Evolutionary conservation across 2,329 filamentous ascomycete genomes (phyloP).

Genomic region (Bipolaris zeicola): DNA sequence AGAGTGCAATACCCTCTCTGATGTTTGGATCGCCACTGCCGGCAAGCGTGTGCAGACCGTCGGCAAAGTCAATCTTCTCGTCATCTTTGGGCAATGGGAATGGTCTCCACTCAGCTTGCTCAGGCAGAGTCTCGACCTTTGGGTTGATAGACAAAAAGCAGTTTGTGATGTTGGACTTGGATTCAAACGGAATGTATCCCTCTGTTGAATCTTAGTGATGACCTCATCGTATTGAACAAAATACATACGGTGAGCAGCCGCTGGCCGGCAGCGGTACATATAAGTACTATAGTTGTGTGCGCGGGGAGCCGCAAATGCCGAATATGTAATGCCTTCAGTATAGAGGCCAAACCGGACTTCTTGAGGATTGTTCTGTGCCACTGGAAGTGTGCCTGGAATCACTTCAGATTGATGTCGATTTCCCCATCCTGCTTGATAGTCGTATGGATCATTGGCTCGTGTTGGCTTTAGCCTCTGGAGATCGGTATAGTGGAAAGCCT

Average conservation of each 20-base stretch:
- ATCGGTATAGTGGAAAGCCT: slow-evolving; percentile 48
- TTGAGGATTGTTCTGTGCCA: slow-evolving; percentile 52
- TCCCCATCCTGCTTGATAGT: slow-evolving; percentile 48
- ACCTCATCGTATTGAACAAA: background rate
- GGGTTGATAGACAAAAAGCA: slow-evolving; percentile 57
- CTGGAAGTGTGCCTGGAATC: slow-evolving; percentile 52
- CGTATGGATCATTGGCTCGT: slow-evolving; percentile 47
- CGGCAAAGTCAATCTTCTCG: slow-evolving; percentile 53
- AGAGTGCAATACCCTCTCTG: slow-evolving; percentile 56
- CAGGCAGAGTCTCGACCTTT: slow-evolving; percentile 55
- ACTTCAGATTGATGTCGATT: slow-evolving; percentile 50
- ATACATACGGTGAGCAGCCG: slow-evolving; percentile 49
- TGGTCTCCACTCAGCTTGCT: slow-evolving; percentile 57
- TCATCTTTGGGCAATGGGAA: slow-evolving; percentile 47
- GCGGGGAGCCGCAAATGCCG: slow-evolving; percentile 52
- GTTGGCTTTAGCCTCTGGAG: slow-evolving; percentile 47
- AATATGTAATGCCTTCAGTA: slow-evolving; percentile 54
- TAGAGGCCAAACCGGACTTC: slow-evolving; percentile 53
- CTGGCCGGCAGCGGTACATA: slow-evolving; percentile 53
- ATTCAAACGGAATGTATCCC: slow-evolving; percentile 34
- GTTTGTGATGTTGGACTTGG: slow-evolving; percentile 46
- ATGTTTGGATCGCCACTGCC: slow-evolving; percentile 60
- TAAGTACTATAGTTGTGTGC: slow-evolving; percentile 52
- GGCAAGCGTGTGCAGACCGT: slow-evolving; percentile 57
- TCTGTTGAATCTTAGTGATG: slow-evolving; percentile 22